Base-by-base conservation (phyloP, 2,329 filamentous ascomycete species). In the Falciphora oryzae region DNA sequence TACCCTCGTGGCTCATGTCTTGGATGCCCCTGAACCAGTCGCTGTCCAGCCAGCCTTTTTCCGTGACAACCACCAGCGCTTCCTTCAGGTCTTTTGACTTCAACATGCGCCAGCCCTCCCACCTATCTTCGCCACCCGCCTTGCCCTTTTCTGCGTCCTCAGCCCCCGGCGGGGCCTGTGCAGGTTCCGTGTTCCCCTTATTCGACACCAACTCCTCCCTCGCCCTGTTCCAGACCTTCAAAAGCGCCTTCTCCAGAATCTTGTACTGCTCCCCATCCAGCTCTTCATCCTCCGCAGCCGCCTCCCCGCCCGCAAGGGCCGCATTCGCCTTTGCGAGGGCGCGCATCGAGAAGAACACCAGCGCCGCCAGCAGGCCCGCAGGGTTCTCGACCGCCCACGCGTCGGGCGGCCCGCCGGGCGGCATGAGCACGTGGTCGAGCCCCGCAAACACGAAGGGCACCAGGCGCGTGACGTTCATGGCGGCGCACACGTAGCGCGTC, bases 381-480 rank as follows among this genome's bases (percentile, higher is more conserved):
- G 83, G 67, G 65, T 87, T 78, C 57, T 75, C 73, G 60, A 78
- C 71, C 8, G 81, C 73, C 83, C 82, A 83, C 64, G 78, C 75
- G 67, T 86, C 79, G 79, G 79, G 53, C 74, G 75, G 31, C 71
- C 73, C n/a, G 8, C 18, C 75, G 67, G 86, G 79, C 73, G 75
- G 32, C 71, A 73, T 22, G 14, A 80, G 70, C 61, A 85, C 81
- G 25, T 79, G 76, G 79, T 89, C 89, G 63, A 93, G 82, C 1
- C 91, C 92, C 0, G 91, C 89, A 61, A 91, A 85, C 0, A 96
- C 83, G 64, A 92, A 90, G 0, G 90, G 89, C 0, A 85, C 86
- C 3, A 93, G 82, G 4, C 79, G 81, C 8, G 84, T 81, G 0
- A 87, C 85, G 1, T 81, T 80, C 13, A 92, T 80, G 29, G 83